Percentiles rank a stretch among this genome's conserved stretches.
phyloP scores from a whole-genome alignment of 2,329 filamentous ascomycete species.

The Aureobasidium sp. region DNA sequence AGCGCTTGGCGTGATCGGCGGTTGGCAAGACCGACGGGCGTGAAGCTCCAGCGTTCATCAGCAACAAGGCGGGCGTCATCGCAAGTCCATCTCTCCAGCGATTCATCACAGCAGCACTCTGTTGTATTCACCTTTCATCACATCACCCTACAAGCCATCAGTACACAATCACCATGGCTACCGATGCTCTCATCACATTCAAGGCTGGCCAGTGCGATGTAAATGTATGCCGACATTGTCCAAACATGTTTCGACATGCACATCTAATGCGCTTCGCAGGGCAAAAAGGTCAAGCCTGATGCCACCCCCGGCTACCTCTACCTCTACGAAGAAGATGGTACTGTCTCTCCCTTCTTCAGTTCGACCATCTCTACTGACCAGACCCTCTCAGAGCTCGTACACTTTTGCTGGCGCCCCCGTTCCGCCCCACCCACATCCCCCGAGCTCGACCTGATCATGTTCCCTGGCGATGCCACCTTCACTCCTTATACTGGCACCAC shows the following conservation, averaged over 20 bases:
- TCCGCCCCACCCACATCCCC: slow-evolving; percentile 60
- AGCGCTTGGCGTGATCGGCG: slow-evolving; percentile 2
- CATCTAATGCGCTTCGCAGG: slow-evolving; percentile 24
- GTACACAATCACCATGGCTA: slow-evolving; percentile 56
- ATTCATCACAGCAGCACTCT: background rate
- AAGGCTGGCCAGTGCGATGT: slow-evolving; percentile 86
- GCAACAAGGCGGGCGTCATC: background rate
- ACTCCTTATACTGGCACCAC: slow-evolving; percentile 52
- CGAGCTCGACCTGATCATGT: slow-evolving; percentile 85
- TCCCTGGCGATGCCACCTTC: slow-evolving; percentile 82
- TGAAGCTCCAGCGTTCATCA: background rate
- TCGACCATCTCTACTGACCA: background rate
- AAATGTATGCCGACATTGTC: slow-evolving; percentile 51
- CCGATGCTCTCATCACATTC: slow-evolving; percentile 83
- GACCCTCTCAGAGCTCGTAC: slow-evolving; percentile 60
- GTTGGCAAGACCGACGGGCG: background rate
- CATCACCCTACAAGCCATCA: background rate
- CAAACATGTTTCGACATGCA: background rate
- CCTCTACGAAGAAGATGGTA: slow-evolving; percentile 84
- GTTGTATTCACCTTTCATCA: background rate
- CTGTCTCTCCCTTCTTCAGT: slow-evolving; percentile 16
- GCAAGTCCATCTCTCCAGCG: background rate
- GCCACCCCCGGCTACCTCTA: slow-evolving; percentile 79
- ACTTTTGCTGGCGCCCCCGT: slow-evolving; percentile 95
- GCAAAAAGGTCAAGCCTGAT: slow-evolving; percentile 62